Percentiles rank a stretch among this genome's conserved stretches.
Evolutionary conservation across 2,329 filamentous ascomycete genomes (phyloP).

Genomic region (Ciborinia camelliae): DNA sequence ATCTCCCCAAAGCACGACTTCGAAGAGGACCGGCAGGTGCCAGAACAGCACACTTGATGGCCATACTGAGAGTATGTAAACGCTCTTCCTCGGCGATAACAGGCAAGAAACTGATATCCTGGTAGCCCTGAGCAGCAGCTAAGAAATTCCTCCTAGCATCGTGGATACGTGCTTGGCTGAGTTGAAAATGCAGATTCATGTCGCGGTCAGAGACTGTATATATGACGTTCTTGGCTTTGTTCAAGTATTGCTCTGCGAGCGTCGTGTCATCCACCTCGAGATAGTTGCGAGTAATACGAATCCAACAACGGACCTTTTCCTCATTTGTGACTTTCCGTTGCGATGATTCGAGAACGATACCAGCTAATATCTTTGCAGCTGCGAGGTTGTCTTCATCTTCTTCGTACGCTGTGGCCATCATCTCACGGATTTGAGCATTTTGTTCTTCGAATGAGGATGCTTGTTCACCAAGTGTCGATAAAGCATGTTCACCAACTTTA

Average conservation of each 20-base stretch:
- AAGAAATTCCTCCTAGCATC: slow-evolving; percentile 89
- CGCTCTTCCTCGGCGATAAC: slow-evolving; percentile 84
- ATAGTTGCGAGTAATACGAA: slow-evolving; percentile 90
- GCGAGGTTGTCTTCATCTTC: slow-evolving; percentile 72
- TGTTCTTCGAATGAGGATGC: slow-evolving; percentile 80
- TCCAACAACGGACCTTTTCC: slow-evolving; percentile 82
- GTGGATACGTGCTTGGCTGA: slow-evolving; percentile 88
- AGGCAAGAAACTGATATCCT: slow-evolving; percentile 74
- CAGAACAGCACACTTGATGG: slow-evolving; percentile 88
- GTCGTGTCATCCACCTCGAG: slow-evolving; percentile 91
- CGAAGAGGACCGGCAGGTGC: slow-evolving; percentile 86
- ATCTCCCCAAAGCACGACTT: slow-evolving; percentile 71
- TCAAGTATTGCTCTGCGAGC: slow-evolving; percentile 79
- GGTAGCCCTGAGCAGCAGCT: slow-evolving; percentile 82
- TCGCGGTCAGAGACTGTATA: slow-evolving; percentile 71
- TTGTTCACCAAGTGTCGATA: slow-evolving; percentile 59
- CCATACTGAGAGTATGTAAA: slow-evolving; percentile 76
- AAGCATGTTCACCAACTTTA: slow-evolving; percentile 70
- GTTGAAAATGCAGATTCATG: slow-evolving; percentile 78
- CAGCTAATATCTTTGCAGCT: slow-evolving; percentile 74
- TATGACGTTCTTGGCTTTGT: slow-evolving; percentile 92
- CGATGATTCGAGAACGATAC: slow-evolving; percentile 78
- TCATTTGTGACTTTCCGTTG: slow-evolving; percentile 80
- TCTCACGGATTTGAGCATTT: slow-evolving; percentile 71
- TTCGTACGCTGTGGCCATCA: slow-evolving; percentile 82